Evolutionary conservation across 2,329 filamentous ascomycete species (phyloP).

Genomic region (Clonostachys rhizophaga): DNA sequence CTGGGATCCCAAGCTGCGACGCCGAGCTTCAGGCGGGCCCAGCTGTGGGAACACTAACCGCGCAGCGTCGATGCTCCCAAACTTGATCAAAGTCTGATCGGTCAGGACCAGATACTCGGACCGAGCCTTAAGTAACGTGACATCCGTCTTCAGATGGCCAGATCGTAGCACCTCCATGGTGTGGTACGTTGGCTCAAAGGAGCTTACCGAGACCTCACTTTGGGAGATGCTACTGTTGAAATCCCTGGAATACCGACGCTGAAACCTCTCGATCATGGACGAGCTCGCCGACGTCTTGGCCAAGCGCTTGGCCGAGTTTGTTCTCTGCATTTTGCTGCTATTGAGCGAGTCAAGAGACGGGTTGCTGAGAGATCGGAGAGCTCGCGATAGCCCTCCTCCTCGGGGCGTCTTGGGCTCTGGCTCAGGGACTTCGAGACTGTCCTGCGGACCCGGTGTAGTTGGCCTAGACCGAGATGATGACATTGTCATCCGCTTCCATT

Average conservation of each 20-base stretch:
- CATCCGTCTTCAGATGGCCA: constrained; percentile 43
- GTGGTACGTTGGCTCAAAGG: constrained; percentile 22
- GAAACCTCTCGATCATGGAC: constrained; percentile 34
- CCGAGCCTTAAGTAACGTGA: constrained; percentile 41
- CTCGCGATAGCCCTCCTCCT: constrained; percentile 20
- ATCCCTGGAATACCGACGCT: constrained; percentile 31
- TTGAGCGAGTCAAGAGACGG: constrained; percentile 32
- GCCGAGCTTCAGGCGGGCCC: constrained; percentile 11
- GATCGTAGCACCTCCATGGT: constrained; percentile 35
- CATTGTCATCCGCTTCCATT: constrained; percentile 26
- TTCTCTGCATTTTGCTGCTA: constrained; percentile 17
- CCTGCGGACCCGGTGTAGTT: not conserved
- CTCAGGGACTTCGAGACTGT: constrained; percentile 5
- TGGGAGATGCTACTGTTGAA: constrained; percentile 21
- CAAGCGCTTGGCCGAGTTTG: constrained; percentile 22
- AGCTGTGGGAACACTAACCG: constrained; percentile 41
- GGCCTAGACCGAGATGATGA: constrained; percentile 3
- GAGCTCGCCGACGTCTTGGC: constrained; percentile 31
- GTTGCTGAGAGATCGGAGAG: constrained; percentile 31
- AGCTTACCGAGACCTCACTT: constrained; percentile 16
- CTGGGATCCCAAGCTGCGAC: constrained; percentile 12
- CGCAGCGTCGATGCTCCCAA: constrained; percentile 41
- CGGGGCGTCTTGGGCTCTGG: constrained; percentile 26
- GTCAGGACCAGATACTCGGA: constrained; percentile 48
- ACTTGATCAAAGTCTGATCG: constrained; percentile 43